Percentiles rank a stretch among this genome's conserved stretches.
Evolutionary conservation across 768 basidiomycete genomes (phyloP).

Genomic region (Tricholoma terreum): DNA sequence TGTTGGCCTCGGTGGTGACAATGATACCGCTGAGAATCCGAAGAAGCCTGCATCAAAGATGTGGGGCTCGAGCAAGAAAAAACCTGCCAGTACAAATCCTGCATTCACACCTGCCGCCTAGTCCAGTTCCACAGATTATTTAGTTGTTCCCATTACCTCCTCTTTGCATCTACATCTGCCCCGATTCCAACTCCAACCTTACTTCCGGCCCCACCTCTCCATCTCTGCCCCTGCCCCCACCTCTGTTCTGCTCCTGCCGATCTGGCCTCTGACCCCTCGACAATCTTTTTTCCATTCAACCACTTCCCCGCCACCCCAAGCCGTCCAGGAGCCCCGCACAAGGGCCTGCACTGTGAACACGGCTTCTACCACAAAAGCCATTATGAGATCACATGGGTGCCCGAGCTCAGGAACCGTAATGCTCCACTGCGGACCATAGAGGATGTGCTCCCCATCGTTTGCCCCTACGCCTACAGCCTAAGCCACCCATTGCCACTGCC

Average conservation of each 20-base stretch:
- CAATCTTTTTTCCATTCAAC: not conserved
- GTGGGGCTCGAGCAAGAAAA: not conserved
- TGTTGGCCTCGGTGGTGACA: not conserved
- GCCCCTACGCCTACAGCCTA: not conserved
- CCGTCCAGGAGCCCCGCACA: not conserved
- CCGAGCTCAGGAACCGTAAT: constrained; percentile 10
- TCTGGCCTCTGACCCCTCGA: not conserved
- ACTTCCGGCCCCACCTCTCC: not conserved
- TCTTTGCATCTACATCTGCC: not conserved
- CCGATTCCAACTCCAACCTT: too few species aligned
- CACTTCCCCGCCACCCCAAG: too few species aligned
- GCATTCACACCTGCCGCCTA: not conserved
- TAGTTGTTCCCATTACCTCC: not conserved
- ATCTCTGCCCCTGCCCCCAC: not conserved
- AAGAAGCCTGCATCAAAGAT: not conserved
- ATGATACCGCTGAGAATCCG: too few species aligned
- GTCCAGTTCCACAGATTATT: not conserved
- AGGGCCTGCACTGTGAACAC: constrained; percentile 9
- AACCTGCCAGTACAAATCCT: not conserved
- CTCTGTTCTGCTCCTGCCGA: not conserved
- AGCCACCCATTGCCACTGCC: too few species aligned
- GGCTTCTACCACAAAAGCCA: constrained; percentile 12
- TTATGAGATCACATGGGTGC: too few species aligned
- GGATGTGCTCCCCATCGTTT: constrained; percentile 1
- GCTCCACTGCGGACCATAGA: constrained; percentile 5